A percentile compares a stretch with the other conserved stretches of the same genome.
phyloP scores from a whole-genome alignment of 345 rosid genomes.

The Boechera retrofracta region DNA sequence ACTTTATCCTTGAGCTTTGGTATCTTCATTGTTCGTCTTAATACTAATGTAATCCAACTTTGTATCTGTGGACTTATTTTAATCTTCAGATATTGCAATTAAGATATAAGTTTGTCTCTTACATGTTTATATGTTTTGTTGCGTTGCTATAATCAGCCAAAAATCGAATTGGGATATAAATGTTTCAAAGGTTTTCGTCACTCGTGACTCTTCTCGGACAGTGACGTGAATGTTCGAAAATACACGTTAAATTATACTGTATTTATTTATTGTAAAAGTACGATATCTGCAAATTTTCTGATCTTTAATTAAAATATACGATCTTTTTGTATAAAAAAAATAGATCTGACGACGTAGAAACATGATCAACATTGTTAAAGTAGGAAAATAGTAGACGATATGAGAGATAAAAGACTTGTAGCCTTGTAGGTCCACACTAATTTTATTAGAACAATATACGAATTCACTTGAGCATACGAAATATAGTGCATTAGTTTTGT shows the following conservation, averaged over 20 bases:
- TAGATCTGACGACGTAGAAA: background rate
- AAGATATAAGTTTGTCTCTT: background rate
- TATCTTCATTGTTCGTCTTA: background rate
- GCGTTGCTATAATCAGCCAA: conserved; percentile 1
- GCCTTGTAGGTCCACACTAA: background rate
- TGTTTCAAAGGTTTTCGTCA: background rate
- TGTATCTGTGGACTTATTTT: background rate
- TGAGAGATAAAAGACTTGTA: background rate
- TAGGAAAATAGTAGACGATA: background rate
- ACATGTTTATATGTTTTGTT: conserved; percentile 12
- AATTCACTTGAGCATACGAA: background rate
- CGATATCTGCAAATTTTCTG: background rate
- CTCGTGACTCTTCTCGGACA: too few species aligned
- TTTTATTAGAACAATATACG: background rate
- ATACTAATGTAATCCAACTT: conserved; percentile 1
- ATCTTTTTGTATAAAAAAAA: background rate
- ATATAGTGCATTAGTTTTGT: background rate
- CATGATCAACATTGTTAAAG: background rate
- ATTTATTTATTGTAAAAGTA: background rate
- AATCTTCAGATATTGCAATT: background rate
- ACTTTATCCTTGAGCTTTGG: background rate
- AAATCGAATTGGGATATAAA: background rate
- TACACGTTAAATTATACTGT: background rate
- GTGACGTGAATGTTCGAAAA: conserved; percentile 8
- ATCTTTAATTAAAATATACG: background rate